Evolutionary conservation across 164 flowering plant genomes (phyloP).

Genomic region (Brasenia schreberi): DNA sequence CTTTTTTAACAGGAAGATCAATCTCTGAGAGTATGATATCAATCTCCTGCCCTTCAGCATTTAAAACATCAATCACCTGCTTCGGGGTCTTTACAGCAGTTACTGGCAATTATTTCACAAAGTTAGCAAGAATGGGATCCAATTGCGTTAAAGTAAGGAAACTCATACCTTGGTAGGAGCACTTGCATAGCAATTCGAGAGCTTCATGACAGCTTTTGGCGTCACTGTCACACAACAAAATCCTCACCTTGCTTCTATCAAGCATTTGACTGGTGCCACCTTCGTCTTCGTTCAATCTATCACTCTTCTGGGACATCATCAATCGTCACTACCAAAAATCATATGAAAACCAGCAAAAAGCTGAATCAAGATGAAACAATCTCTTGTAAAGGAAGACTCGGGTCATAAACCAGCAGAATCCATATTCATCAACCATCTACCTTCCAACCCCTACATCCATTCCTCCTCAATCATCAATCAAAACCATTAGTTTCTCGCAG

Average conservation of each 20-base stretch:
- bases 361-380: too few relatives aligned
- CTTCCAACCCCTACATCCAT: too few relatives aligned
- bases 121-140: conserved; percentile 1
- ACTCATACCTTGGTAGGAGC: conserved; percentile 78
- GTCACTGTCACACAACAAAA: conserved; percentile 69
- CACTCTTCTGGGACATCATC: not conserved
- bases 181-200: conserved; percentile 51
- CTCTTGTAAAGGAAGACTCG: too few relatives aligned
- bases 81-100: conserved; percentile 80
- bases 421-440: too few relatives aligned
- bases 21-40: conserved; percentile 92
- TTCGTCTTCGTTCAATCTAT: not conserved
- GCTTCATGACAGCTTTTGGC: conserved; percentile 51
- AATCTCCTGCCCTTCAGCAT: conserved; percentile 88
- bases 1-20: conserved; percentile 87
- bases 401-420: too few relatives aligned
- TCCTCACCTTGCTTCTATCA: conserved; percentile 86
- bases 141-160: not conserved
- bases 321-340: too few relatives aligned
- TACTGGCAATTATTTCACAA: conserved; percentile 24
- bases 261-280: conserved; percentile 24
- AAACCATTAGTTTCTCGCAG: too few relatives aligned
- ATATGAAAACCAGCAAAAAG: too few relatives aligned
- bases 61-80: conserved; percentile 90
- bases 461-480: not conserved